phyloP scores from a whole-genome alignment of 352 stramenopile species.

The Phytophthora parvispora region DNA sequence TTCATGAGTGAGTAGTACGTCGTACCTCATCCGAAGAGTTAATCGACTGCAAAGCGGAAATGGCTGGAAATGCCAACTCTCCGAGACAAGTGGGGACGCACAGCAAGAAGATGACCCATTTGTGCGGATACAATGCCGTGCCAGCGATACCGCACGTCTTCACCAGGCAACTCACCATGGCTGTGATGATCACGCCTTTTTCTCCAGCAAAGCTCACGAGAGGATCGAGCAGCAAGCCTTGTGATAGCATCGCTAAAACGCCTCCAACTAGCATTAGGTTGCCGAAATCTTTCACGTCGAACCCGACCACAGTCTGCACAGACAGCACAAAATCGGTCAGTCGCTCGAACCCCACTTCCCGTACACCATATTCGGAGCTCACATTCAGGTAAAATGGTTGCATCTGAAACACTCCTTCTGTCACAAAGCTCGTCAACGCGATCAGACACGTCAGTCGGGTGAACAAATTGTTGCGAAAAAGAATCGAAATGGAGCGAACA shows the following conservation, averaged over 20 bases:
- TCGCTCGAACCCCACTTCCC: too few species aligned
- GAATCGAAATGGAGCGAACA: conserved; percentile 69
- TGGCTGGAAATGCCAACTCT: conserved; percentile 75
- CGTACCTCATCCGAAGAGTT: conserved; percentile 61
- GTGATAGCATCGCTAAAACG: conserved; percentile 61
- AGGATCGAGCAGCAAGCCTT: conserved; percentile 69
- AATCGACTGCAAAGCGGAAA: conserved; percentile 42
- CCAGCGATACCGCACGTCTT: conserved; percentile 49
- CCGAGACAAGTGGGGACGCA: conserved; percentile 54
- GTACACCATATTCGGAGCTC: too few species aligned
- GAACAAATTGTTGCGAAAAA: conserved; percentile 74
- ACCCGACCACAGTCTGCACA: conserved; percentile 68
- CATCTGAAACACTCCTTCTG: conserved; percentile 69
- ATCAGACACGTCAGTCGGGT: conserved; percentile 72
- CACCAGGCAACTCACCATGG: conserved; percentile 49
- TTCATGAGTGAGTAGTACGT: too few species aligned
- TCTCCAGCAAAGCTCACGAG: conserved; percentile 69
- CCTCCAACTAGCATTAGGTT: conserved; percentile 71
- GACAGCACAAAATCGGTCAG: background rate
- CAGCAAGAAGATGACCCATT: conserved; percentile 68
- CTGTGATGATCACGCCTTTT: conserved; percentile 75
- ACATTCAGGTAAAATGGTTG: conserved; percentile 85
- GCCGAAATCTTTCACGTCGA: conserved; percentile 73
- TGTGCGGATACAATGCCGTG: conserved; percentile 62
- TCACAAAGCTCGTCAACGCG: conserved; percentile 73